Conservation (phyloP, 306 rosid genomes). For the Cicer yamashitae region DNA sequence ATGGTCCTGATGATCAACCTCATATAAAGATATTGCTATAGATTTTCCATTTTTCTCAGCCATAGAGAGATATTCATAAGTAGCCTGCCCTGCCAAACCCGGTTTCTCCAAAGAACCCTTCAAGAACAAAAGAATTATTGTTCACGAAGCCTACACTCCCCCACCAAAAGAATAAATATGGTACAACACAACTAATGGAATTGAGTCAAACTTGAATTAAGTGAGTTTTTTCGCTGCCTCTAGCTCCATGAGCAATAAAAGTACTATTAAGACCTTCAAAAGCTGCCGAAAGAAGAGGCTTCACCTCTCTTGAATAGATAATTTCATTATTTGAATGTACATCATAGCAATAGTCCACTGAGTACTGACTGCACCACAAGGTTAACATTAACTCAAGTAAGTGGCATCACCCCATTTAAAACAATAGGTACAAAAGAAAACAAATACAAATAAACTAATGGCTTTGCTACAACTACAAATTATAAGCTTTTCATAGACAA, state of each 20-base stretch:
- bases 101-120: constrained; percentile 79
- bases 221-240: constrained; percentile 80
- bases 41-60: constrained; percentile 60
- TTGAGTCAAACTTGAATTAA: constrained; percentile 67
- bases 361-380: constrained; percentile 58
- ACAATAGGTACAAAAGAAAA: not conserved
- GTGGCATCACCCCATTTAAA: not conserved
- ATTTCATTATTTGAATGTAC: constrained; percentile 60
- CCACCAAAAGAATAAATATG: not conserved
- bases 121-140: constrained; percentile 40
- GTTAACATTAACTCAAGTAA: not conserved
- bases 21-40: constrained; percentile 71
- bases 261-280: constrained; percentile 78
- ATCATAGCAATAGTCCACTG: constrained; percentile 70
- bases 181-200: constrained; percentile 1
- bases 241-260: constrained; percentile 81
- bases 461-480: not conserved
- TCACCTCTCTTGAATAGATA: constrained; percentile 70
- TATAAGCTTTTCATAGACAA: not conserved
- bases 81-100: constrained; percentile 75
- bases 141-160: not conserved
- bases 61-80: constrained; percentile 59
- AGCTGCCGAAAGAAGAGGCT: constrained; percentile 63
- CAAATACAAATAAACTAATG: not conserved
- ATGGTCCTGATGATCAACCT: constrained; percentile 76